A percentile compares a stretch with the other conserved stretches of the same genome.
Evolutionary conservation across 177 flowering plant genomes (phyloP).

Genomic region (Vitis hybrid): DNA sequence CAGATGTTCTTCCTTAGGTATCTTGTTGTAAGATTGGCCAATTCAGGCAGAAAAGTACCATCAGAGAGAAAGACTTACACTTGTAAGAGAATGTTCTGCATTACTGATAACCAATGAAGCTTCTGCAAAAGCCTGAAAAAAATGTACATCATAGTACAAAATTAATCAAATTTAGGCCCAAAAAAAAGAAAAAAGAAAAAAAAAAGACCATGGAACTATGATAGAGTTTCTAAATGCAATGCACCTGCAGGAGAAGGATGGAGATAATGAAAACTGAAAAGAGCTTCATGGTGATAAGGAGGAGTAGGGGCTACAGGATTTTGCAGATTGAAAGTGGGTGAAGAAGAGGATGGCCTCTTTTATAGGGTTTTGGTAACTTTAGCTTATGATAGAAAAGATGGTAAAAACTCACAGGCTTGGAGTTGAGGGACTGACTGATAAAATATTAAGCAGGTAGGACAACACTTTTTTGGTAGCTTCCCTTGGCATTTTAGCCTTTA

Average conservation of each 20-base stretch:
- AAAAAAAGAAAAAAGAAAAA: background rate
- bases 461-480: constrained; percentile 6
- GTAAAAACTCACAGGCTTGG: background rate
- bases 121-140: constrained; percentile 35
- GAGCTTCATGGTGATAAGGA: constrained; percentile 19
- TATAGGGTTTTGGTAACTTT: background rate
- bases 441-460: background rate
- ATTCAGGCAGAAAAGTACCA: background rate
- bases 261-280: constrained; percentile 16
- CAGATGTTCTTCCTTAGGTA: background rate
- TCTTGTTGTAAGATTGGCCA: too few relatives aligned
- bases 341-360: background rate
- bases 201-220: background rate
- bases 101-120: constrained; percentile 6
- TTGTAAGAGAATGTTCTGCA: constrained; percentile 7
- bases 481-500: background rate
- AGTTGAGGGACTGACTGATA: background rate
- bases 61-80: constrained; percentile 12
- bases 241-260: constrained; percentile 35
- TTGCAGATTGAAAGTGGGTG: background rate
- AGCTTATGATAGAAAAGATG: background rate
- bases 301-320: too few relatives aligned
- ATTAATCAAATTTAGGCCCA: too few relatives aligned
- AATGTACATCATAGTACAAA: background rate
- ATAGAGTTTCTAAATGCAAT: background rate